These are phyloP conservation scores for Leccinum holopus DNA, from an alignment of 1,284 basidiomycete genomes.

Conservation along the genomic window DNA sequence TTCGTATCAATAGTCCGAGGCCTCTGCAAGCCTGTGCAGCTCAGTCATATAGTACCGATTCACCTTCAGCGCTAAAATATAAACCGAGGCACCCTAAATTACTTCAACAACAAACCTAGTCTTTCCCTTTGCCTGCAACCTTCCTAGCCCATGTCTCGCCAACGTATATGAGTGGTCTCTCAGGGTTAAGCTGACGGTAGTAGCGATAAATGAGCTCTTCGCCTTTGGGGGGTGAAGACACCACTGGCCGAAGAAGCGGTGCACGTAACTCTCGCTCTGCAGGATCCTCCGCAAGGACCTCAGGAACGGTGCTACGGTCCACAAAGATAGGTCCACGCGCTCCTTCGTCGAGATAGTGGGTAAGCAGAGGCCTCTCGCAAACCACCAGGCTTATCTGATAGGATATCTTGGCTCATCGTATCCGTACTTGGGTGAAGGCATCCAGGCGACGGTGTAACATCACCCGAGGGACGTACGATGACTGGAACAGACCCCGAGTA, in stretches of 20 bases:
- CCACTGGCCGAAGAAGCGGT: constrained; percentile 2
- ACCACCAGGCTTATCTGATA: not conserved
- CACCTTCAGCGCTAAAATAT: too few relatives aligned
- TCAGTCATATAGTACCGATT: not conserved
- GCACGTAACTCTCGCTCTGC: constrained; percentile 8
- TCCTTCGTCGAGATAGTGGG: constrained; percentile 13
- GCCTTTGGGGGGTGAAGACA: constrained; percentile 5
- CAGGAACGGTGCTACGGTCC: not conserved
- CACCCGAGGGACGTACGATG: not conserved
- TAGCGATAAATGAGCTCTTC: constrained; percentile 10
- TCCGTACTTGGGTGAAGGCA: not conserved
- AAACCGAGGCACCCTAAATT: not conserved
- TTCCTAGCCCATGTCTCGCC: constrained; percentile 15
- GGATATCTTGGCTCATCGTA: not conserved
- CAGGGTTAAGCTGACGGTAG: not conserved
- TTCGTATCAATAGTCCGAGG: too few relatives aligned
- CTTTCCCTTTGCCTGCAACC: constrained; percentile 1
- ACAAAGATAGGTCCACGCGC: constrained; percentile 16
- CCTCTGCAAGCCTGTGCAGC: too few relatives aligned
- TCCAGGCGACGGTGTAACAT: not conserved
- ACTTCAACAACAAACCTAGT: not conserved
- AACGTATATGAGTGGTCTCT: constrained; percentile 8
- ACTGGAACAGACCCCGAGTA: not conserved
- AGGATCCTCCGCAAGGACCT: not conserved
- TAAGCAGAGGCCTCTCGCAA: not conserved